Evolutionary conservation across 1,139 yeast genomes (phyloP), one percentile per base, ranked within the genome.

Genomic region (Hyphopichia buzzinii): DNA sequence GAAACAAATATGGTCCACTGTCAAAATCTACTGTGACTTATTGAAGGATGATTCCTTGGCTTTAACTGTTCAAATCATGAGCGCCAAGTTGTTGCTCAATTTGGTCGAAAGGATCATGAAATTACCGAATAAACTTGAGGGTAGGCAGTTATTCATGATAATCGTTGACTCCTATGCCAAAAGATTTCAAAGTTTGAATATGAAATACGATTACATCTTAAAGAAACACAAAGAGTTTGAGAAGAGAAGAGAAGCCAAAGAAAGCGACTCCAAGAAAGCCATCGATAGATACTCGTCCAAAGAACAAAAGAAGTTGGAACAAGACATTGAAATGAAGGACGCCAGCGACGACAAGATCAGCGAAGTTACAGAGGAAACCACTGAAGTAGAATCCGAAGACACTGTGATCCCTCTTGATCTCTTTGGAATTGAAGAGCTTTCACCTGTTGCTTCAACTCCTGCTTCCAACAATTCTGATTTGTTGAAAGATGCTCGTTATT

Each of bases 21-120:
- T 94, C 3, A 75, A 73, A 32, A 85, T 88, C 38, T 94, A 88
- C 55, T 85, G 96, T 52, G 79, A 75, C 28, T 80, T 88, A 48
- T 68, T 94, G 45, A 85, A 84, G 48, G 97, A 92, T 54, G 82
- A 80, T 47, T 70, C 94, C 0, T 65, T 94, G 46, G 95, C 96
- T 1, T 74, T 89, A 40, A 87, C 96, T 6, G 96, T 90, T 29
- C 98, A 94, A 58, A 87, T 92, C 15, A 89, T 92, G 97, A 87
- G 97, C 64, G 97, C 97, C 4, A 92, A 90, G 59, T 68, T 94
- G 26, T 64, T 94, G 26, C 64, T 92, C 44, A 94, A 92, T 56
- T 69, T 94, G 49, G 94, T 92, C 19, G 98, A 94, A 50, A 71
- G 95, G 36, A 85, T 94, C 30, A 75, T 86, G 79, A 85, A 85